Conservation (phyloP, 805 yeast genomes). For the Hanseniaspora pseudoguilliermondii region DNA sequence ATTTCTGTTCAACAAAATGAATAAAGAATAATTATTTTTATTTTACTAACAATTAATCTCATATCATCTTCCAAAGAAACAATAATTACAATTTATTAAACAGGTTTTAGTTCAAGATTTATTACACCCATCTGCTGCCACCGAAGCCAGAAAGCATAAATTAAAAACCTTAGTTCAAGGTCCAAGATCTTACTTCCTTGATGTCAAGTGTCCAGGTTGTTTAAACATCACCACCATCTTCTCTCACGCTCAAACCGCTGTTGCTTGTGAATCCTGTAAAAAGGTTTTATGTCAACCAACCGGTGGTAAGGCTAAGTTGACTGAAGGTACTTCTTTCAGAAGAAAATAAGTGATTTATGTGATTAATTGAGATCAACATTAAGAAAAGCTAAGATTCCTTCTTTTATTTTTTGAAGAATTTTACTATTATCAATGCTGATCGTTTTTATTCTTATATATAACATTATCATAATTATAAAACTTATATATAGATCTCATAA, state of each 20-base stretch:
- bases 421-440: not conserved
- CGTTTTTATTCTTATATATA: slow-evolving; percentile 4
- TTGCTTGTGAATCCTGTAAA: slow-evolving; percentile 96
- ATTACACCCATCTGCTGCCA: slow-evolving; percentile 92
- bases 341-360: slow-evolving; percentile 55
- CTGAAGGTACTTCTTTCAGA: slow-evolving; percentile 99
- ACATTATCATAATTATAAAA: slow-evolving; percentile 1
- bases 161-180: slow-evolving; percentile 92
- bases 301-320: slow-evolving; percentile 99
- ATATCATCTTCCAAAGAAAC: not conserved
- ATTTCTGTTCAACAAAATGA: not conserved
- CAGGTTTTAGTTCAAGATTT: slow-evolving; percentile 98
- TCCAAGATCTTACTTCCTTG: slow-evolving; percentile 99
- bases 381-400: no score
- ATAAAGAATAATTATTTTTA: not conserved
- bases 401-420: not conserved
- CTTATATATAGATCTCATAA: slow-evolving; percentile 5
- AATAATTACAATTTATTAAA: slow-evolving; percentile 11
- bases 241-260: slow-evolving; percentile 99
- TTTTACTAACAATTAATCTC: slow-evolving; percentile 19
- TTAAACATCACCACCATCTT: slow-evolving; percentile 97
- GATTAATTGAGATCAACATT: not conserved
- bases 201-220: slow-evolving; percentile 99
- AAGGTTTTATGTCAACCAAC: slow-evolving; percentile 98
- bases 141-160: slow-evolving; percentile 96